Base-by-base conservation (phyloP, 2,329 filamentous ascomycete species). In the Fusarium floridanum region DNA sequence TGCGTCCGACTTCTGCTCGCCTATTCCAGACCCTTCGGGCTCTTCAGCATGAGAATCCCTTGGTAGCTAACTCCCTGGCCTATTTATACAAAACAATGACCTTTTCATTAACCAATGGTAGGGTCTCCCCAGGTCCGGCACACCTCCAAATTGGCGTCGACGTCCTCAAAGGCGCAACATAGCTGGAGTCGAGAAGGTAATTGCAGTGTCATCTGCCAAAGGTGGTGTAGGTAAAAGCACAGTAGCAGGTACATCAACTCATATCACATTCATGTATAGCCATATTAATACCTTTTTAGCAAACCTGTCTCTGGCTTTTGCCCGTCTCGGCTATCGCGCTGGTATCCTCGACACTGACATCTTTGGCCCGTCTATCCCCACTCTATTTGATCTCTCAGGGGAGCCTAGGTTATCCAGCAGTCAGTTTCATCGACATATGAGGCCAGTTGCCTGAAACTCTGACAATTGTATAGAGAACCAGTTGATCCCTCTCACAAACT, bases 181-280 rank as follows among this genome's bases (percentile, higher is more conserved):
- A 76, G 89, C 90, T 29, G 91, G 95, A 81, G 96, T 99, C 27
- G 90, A 91, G 75, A 98, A 97, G 81, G 91, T 98, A n/a, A 91
- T 99, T 68, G 95, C 95, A n/a, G 94, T 99, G 16, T 98, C 95
- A 5, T 98, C 95, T 2, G 97, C 97, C 16, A 99, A 99, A 81
- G 97, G 97, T 3, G 97, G 97, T n/a, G 97, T 99, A 1, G 97
- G 97, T 1, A 99, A 99, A 82, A 98, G 95, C 77, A 99, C 97
- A 9, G 91, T 98, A 53, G 92, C 96, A 68, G 93, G 94, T 94
- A 82, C 39, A 29, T 65, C 17, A 67, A 34, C 6, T 6, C 29
- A 11, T 29, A 10, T 14, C 17, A 11, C 24, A 22, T 50, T 22
- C 12, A 39, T 27, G 9, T 6, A 12, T 11, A 4, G 0, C 3